These are phyloP conservation scores for Zizania palustris DNA, from an alignment of 202 grass and related monocot species.

Conservation along the genomic window DNA sequence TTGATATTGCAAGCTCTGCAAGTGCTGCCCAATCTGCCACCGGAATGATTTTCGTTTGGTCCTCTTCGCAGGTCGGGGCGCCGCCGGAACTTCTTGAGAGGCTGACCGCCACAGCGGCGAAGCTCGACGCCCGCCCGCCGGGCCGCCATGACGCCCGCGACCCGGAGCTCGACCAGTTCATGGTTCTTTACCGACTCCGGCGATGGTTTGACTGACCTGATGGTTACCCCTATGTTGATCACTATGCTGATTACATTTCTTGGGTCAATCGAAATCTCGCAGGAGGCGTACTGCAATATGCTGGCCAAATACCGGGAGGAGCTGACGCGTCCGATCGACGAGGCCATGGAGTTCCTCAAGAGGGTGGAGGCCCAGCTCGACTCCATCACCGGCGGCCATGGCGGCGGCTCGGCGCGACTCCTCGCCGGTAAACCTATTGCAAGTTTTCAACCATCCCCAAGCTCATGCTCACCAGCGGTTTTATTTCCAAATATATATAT, in stretches of 20 bases:
- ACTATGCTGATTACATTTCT: background rate
- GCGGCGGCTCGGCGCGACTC: conserved; percentile 49
- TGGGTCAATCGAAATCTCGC: conserved; percentile 15
- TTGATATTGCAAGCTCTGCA: background rate
- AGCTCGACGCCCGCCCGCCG: conserved; percentile 51
- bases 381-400: conserved; percentile 58
- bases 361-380: conserved; percentile 81
- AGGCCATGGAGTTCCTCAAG: conserved; percentile 88
- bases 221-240: background rate
- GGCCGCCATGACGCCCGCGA: conserved; percentile 58
- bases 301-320: conserved; percentile 88
- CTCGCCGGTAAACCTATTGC: conserved; percentile 39
- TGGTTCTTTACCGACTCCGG: conserved; percentile 52
- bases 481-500: background rate
- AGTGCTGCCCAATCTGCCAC: background rate
- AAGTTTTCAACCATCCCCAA: too few relatives aligned
- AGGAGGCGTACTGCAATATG: conserved; percentile 96
- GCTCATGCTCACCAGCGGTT: background rate
- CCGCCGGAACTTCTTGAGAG: conserved; percentile 75
- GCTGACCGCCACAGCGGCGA: conserved; percentile 59
- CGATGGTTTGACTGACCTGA: background rate
- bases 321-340: conserved; percentile 79
- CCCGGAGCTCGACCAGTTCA: conserved; percentile 99
- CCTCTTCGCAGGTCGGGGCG: conserved; percentile 67
- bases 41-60: background rate